These are phyloP conservation scores for Fusarium sp. DNA, from an alignment of 2,329 filamentous ascomycete genomes.

Conservation along the genomic window DNA sequence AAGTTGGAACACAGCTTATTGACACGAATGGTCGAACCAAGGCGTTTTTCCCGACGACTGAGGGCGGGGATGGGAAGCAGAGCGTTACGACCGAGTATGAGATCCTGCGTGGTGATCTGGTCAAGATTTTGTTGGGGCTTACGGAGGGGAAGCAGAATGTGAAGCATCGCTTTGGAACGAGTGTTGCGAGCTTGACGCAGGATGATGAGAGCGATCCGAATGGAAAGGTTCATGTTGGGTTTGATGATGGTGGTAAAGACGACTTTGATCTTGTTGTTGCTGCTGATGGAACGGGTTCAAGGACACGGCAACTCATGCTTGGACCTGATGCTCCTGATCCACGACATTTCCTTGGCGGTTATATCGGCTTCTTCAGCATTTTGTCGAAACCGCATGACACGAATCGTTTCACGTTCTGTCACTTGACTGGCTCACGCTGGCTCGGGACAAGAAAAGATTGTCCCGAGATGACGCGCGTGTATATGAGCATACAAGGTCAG, in stretches of 20 bases:
- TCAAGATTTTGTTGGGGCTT: constrained; percentile 7
- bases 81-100: constrained; percentile 12
- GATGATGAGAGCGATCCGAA: constrained; percentile 6
- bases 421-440: background rate
- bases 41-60: background rate
- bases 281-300: constrained; percentile 20
- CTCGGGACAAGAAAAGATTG: constrained; percentile 5
- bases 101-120: constrained; percentile 10
- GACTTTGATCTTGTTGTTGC: constrained; percentile 19
- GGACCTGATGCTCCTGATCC: constrained; percentile 24
- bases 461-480: background rate
- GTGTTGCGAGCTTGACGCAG: constrained; percentile 5
- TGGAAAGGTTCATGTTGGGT: constrained; percentile 8
- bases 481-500: background rate
- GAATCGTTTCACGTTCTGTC: constrained; percentile 5
- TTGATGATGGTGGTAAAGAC: background rate
- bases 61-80: background rate
- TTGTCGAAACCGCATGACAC: background rate
- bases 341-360: constrained; percentile 24
- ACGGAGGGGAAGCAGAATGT: constrained; percentile 7
- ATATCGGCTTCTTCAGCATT: constrained; percentile 29
- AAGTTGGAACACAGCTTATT: background rate
- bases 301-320: constrained; percentile 24
- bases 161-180: background rate
- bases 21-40: background rate